Base-by-base conservation (phyloP, 2,329 filamentous ascomycete genomes). In the Alternaria sp. region DNA sequence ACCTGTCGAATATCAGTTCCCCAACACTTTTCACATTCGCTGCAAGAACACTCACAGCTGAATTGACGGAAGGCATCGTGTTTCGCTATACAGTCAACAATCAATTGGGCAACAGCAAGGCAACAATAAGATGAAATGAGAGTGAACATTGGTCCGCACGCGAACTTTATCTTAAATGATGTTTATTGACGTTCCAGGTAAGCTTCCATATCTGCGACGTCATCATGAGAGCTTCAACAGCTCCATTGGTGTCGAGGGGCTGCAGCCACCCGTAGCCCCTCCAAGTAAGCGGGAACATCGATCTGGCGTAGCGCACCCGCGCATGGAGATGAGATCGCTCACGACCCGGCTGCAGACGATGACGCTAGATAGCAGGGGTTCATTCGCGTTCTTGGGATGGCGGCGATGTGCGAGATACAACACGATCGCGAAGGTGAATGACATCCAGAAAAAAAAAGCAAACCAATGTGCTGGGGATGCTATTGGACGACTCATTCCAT, bases 211-310 rank as follows among this genome's bases (percentile, higher is more conserved):
- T 37, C 28, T 26, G 48, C 55, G 44, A 66, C 63, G 63, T 66
- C 63, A 66, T 66, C 10, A 64, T 66, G 63, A 66, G 61, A 56
- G 58, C 39, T 64, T 11, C 26, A 64, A 49, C 14, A 48, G 63
- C 63, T 62, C 24, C 17, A 44, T 58, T 53, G 55, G 55, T 63
- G 55, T 61, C 54, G 58, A 55, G 59, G 59, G 54, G 36, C 51
- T 41, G 41, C 42, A 52, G 48, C 50, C 55, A 54, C 42, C 42
- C 44, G 51, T 24, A 41, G 34, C 17, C 8, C 39, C 39, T n/a
- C 50, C 40, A 13, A 5, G 29, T n/a, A 34, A 23, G 14, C 21
- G 51, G 51, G 29, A 45, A 34, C 51, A 10, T 39, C 33, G 48
- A 50, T 34, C 50, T 29, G 29, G 29, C 39, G 51, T 36, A 53